A percentile compares a stretch with the other conserved stretches of the same genome.
phyloP scores from a whole-genome alignment of 495 filamentous ascomycete genomes.

The Staphylotrichum longicolle region DNA sequence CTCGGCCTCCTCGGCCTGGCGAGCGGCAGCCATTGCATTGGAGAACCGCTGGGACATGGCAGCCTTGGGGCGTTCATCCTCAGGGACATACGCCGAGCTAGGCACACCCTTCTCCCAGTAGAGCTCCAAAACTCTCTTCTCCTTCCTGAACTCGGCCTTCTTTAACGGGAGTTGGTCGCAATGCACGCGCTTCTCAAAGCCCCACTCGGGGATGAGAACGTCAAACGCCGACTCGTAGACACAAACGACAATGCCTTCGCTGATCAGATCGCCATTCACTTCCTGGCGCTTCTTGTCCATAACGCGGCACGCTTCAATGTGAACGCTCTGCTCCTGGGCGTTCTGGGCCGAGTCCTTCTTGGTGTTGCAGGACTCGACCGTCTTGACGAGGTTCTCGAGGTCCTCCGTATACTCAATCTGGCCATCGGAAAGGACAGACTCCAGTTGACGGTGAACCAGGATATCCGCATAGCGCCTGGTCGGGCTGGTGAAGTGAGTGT shows the following conservation, averaged over 20 bases:
- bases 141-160: constrained; percentile 98
- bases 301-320: constrained; percentile 92
- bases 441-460: constrained; percentile 92
- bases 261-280: constrained; percentile 86
- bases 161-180: constrained; percentile 97
- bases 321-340: constrained; percentile 96
- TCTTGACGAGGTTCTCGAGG: constrained; percentile 82
- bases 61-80: constrained; percentile 91
- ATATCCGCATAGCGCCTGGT: constrained; percentile 93
- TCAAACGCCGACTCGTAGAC: constrained; percentile 99
- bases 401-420: constrained; percentile 86
- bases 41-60: constrained; percentile 62
- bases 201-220: constrained; percentile 95
- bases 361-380: constrained; percentile 91
- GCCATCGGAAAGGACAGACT: constrained; percentile 78
- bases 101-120: constrained; percentile 99
- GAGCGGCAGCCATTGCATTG: constrained; percentile 71
- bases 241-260: constrained; percentile 93
- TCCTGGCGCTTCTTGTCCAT: constrained; percentile 88
- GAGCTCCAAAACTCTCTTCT: constrained; percentile 85
- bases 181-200: constrained; percentile 98
- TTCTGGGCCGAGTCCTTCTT: constrained; percentile 99
- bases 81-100: constrained; percentile 92
- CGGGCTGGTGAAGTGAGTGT: constrained; percentile 96
- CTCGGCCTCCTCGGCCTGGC: constrained; percentile 75